phyloP scores from a whole-genome alignment of 352 stramenopile species.

The Phytophthora pluvialis region DNA sequence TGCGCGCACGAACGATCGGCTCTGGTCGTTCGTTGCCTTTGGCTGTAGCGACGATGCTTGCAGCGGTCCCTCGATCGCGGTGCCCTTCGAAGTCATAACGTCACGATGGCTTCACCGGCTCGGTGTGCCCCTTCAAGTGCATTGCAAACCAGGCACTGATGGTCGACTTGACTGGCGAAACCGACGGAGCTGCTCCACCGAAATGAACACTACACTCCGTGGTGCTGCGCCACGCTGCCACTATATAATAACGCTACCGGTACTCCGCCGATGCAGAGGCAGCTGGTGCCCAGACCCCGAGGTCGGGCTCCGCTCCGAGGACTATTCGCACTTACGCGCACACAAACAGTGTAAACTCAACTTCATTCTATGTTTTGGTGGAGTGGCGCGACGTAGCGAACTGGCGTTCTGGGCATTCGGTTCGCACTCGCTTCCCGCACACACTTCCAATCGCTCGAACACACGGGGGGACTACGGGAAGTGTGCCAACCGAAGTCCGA shows the following conservation, averaged over 20 bases:
- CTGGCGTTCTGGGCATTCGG: conserved; percentile 37
- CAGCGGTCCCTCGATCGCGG: background rate
- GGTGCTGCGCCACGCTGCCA: background rate
- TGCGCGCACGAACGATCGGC: no score
- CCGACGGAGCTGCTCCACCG: conserved; percentile 4
- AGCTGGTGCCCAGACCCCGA: conserved; percentile 9
- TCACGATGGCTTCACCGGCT: conserved; percentile 11
- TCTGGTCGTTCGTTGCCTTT: no score
- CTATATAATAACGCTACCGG: background rate
- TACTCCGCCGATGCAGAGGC: background rate
- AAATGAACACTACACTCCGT: conserved; percentile 4
- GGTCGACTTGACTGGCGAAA: conserved; percentile 22
- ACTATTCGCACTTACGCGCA: conserved; percentile 22
- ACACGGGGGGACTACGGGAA: conserved; percentile 9
- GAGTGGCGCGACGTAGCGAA: conserved; percentile 36
- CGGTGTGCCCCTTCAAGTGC: conserved; percentile 4
- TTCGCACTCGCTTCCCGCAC: conserved; percentile 1
- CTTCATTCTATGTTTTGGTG: conserved; percentile 31
- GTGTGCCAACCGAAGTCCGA: conserved; percentile 5
- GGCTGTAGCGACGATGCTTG: no score
- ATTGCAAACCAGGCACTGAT: background rate
- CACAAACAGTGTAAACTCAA: conserved; percentile 1
- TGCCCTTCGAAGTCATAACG: conserved; percentile 13
- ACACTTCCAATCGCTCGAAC: conserved; percentile 11
- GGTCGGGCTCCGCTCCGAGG: conserved; percentile 4